Evolutionary conservation across 768 basidiomycete species (phyloP).

Genomic region (Austroboletus eburneus): DNA sequence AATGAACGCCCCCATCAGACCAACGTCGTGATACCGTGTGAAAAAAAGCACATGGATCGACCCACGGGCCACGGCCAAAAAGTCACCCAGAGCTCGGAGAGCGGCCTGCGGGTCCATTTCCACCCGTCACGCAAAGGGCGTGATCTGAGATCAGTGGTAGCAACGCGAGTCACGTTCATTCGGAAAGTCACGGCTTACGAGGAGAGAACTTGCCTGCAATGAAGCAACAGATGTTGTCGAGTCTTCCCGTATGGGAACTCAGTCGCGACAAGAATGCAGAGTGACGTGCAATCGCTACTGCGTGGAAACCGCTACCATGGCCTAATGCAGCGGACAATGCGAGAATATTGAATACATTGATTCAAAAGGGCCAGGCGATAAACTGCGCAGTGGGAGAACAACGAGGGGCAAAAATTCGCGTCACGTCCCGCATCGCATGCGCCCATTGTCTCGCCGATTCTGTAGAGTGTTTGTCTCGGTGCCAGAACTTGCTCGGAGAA

Average conservation of each 20-base stretch:
- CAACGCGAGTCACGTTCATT: conserved; percentile 5
- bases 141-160: conserved; percentile 2
- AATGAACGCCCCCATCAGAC: not conserved
- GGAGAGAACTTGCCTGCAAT: conserved; percentile 3
- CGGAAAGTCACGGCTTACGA: not conserved
- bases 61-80: conserved; percentile 1
- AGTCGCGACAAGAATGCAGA: conserved; percentile 10
- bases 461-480: conserved; percentile 3
- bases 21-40: not conserved
- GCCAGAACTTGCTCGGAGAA: not conserved
- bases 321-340: conserved; percentile 24
- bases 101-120: not conserved
- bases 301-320: conserved; percentile 14
- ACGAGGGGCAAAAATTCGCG: conserved; percentile 11
- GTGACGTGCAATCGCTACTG: conserved; percentile 6
- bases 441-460: conserved; percentile 1
- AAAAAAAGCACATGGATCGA: conserved; percentile 1
- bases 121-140: conserved; percentile 6
- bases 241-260: conserved; percentile 5
- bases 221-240: conserved; percentile 7
- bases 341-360: conserved; percentile 12
- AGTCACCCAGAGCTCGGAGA: not conserved
- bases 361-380: conserved; percentile 11
- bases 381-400: conserved; percentile 2
- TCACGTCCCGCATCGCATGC: conserved; percentile 1